Conservation (phyloP, 495 filamentous ascomycete species). For the Aspergillus hancockii region DNA sequence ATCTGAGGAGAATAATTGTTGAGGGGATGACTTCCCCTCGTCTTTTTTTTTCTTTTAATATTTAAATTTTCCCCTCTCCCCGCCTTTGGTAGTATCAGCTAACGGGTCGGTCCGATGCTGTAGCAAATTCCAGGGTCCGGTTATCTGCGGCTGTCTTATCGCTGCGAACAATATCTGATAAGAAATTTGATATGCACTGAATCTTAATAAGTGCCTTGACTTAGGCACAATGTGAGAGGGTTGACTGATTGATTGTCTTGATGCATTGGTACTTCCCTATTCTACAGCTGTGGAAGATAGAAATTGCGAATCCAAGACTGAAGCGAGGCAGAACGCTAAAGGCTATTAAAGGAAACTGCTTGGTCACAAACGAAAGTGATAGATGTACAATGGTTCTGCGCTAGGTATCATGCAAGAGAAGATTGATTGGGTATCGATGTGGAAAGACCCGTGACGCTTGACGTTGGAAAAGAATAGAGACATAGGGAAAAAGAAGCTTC, state of each 20-base stretch:
- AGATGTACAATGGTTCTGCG: background rate
- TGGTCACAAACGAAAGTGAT: too few species aligned
- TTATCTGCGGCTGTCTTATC: slow-evolving; percentile 3
- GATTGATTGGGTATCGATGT: background rate
- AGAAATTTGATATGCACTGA: too few species aligned
- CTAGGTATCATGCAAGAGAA: background rate
- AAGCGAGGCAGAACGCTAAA: too few species aligned
- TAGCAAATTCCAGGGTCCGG: background rate
- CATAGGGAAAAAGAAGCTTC: background rate
- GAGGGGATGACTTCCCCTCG: background rate
- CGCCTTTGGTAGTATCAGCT: background rate
- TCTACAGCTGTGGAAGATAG: too few species aligned
- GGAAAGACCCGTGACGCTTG: background rate
- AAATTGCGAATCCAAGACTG: too few species aligned
- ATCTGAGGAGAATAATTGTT: background rate
- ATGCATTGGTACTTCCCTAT: too few species aligned
- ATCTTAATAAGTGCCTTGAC: too few species aligned
- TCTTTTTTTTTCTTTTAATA: background rate
- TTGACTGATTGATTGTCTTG: too few species aligned
- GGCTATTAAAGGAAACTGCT: too few species aligned
- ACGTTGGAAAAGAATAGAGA: background rate
- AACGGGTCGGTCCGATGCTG: slow-evolving; percentile 1
- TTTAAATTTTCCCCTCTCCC: background rate
- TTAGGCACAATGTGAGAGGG: too few species aligned
- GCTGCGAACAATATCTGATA: slow-evolving; percentile 19